phyloP scores from a whole-genome alignment of 1,284 basidiomycete genomes.

The Cutaneotrichosporon cavernicola region DNA sequence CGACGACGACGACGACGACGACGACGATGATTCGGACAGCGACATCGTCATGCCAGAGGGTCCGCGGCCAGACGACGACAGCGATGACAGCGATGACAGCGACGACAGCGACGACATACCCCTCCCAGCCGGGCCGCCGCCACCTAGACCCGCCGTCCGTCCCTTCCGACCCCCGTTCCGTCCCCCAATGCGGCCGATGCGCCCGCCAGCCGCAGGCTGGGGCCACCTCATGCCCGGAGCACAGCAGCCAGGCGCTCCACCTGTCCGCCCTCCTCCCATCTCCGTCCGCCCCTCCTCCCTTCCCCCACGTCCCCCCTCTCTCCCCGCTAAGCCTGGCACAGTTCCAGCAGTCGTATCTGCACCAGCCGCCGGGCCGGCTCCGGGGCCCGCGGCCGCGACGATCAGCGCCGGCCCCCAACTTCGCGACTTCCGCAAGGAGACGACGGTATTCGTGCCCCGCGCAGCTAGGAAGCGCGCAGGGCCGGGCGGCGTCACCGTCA shows the following conservation, averaged over 20 bases:
- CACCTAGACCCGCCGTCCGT: constrained; percentile 32
- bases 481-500: constrained; percentile 29
- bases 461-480: constrained; percentile 44
- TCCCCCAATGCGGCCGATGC: neutral
- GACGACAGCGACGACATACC: constrained; percentile 55
- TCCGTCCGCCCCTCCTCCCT: neutral
- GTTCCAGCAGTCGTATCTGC: constrained; percentile 3
- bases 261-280: neutral
- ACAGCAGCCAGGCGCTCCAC: constrained; percentile 1
- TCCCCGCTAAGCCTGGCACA: constrained; percentile 11
- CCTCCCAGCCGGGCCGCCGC: constrained; percentile 54
- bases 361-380: constrained; percentile 15
- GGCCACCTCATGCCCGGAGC: constrained; percentile 14
- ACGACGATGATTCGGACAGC: constrained; percentile 61
- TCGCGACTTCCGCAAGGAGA: constrained; percentile 87
- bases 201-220: constrained; percentile 15
- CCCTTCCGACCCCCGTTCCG: constrained; percentile 28
- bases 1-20: constrained; percentile 59
- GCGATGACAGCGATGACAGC: constrained; percentile 47
- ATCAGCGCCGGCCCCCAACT: constrained; percentile 79
- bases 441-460: constrained; percentile 78
- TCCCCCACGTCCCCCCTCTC: constrained; percentile 13
- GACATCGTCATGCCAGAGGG: constrained; percentile 85
- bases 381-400: constrained; percentile 57
- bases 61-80: constrained; percentile 61